These are phyloP conservation scores for Pisolithus orientalis DNA, from an alignment of 768 basidiomycete genomes.

Conservation along the genomic window DNA sequence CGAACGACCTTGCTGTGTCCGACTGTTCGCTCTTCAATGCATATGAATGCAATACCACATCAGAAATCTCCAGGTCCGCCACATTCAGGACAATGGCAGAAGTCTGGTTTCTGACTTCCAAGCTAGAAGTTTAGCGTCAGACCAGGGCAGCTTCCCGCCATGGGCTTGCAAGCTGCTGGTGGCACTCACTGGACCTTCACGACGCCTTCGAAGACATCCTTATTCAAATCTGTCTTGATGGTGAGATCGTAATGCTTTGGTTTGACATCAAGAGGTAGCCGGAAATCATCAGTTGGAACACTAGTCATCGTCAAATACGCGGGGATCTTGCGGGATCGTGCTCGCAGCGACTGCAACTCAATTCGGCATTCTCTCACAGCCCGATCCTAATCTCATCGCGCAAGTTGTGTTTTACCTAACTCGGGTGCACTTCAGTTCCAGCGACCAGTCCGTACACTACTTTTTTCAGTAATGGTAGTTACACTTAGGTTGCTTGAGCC, in stretches of 20 bases:
- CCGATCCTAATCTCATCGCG: too few relatives aligned
- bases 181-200: constrained; percentile 59
- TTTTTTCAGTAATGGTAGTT: too few relatives aligned
- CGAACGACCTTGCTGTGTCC: constrained; percentile 42
- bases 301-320: constrained; percentile 7
- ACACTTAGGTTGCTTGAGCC: too few relatives aligned
- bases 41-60: constrained; percentile 51
- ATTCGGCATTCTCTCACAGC: too few relatives aligned
- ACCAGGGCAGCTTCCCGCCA: neutral
- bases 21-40: constrained; percentile 43
- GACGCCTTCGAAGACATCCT: constrained; percentile 69
- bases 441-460: too few relatives aligned
- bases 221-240: constrained; percentile 75
- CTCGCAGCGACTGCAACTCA: too few relatives aligned
- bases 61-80: constrained; percentile 49
- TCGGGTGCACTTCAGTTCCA: too few relatives aligned
- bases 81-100: constrained; percentile 61
- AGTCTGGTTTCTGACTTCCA: constrained; percentile 59
- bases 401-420: too few relatives aligned
- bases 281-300: constrained; percentile 19
- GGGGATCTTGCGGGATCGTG: neutral
- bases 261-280: constrained; percentile 61
- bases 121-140: constrained; percentile 30
- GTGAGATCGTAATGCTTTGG: constrained; percentile 76
- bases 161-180: neutral